Evolutionary conservation across 306 rosid species (phyloP), one percentile per base, ranked within the genome.

Genomic region (Glycyrrhiza uralensis): DNA sequence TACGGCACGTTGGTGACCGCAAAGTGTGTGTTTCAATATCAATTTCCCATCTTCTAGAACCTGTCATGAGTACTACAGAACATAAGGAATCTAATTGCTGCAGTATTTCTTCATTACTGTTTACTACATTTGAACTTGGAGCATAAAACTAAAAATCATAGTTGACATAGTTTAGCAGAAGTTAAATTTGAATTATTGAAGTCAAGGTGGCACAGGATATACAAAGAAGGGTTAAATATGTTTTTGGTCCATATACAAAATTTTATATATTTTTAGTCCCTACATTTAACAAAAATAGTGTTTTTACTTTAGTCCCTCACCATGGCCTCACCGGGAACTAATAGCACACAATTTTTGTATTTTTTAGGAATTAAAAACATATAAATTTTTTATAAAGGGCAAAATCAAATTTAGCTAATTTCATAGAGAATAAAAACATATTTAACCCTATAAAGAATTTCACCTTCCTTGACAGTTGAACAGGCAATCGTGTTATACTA

Each of bases 1-100:
- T 10, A 93, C 94, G 39, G 92, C 90, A 33, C 52, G 66, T 47
- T 79, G 77, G 80, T 91, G 98, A 72, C 98, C 90, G 4, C 59
- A 65, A 33, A 94, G 88, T 1, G 88, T 83, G 80, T 91, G 88
- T 54, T 88, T 78, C 66, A 69, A 71, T 50, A 79, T 79, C 82
- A 94, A 60, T 51, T 72, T 79, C 52, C 87, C 88, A 61, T 94
- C 94, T 78, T 87, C 94, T 71, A 72, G 79, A 61, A 94, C 97
- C 98, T 94, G 75, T 35, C 29, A 77, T 81, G 63, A 36, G 50
- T 54, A 74, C 20, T 65, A n/a, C 39, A 69, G 32, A 69, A 44
- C 61, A 30, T 72, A 47, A 81, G 74, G 60, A 71, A 71, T 11
- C 67, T 41, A 69, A 47, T 59, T 8, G 29, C 64, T 68, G 11